Evolutionary conservation across 768 basidiomycete genomes (phyloP), one percentile per base, ranked within the genome.

Genomic region (Butyriboletus loyo): DNA sequence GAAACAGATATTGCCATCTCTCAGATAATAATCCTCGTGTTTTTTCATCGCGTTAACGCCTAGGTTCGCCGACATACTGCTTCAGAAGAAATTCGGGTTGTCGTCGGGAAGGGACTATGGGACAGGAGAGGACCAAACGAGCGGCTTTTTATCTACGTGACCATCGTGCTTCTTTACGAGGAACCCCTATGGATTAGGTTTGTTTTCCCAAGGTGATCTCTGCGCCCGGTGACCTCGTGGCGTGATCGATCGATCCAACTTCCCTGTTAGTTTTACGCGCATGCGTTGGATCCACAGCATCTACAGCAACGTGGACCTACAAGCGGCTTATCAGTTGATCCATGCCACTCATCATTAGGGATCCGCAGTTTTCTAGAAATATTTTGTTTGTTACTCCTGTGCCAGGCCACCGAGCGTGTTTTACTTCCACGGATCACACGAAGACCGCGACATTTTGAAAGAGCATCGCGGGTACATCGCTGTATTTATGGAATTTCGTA

Each of bases 1-100:
- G 50, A 86, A 76, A 3, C 72, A 73, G 0, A 85, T 56, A 57
- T 85, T 84, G 0, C 78, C 86, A 1, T 77, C 77, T 0, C 70
- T 64, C 11, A 87, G 62, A 47, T 82, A 86, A 53, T 81, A 87
- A 0, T 74, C 63, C 0, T 63, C 55, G 36, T 72, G 65, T 21
- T 55, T 53, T 31, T 52, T 57, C 34, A 72, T 55, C 2, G 66
- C 27, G 0, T 42, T 49, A 0, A 74, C 52, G 0, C 65, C 59
- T 0, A 31, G 47, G 0, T 19, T n/a, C 9, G 30, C 30, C 0
- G 64, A 13, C 56, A 54, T 58, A 0, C 0, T 39, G n/a, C n/a
- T 28, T 27, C 27, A 27, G 6, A 4, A 4, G 37, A n/a, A 7
- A 39, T 46, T 11, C 9, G 32, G 37, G 45, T 1, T 5, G 19